phyloP scores from a whole-genome alignment of 441 rosid genomes.

The Kokia cookei region DNA sequence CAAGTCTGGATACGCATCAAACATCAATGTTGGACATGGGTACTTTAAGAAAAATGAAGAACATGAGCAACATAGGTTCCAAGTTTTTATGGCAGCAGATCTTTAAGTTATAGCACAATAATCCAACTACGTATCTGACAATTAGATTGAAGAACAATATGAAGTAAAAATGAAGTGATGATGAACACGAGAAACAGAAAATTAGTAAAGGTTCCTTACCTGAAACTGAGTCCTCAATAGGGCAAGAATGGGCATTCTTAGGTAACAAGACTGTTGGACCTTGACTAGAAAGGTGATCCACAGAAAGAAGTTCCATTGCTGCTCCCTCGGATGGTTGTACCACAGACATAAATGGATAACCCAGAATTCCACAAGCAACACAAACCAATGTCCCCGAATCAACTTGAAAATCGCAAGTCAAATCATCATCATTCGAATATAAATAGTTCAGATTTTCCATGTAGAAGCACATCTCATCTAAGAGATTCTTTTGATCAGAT shows the following conservation, averaged over 20 bases:
- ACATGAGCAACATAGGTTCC: neutral
- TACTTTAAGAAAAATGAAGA: neutral
- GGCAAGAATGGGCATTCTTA: conserved; percentile 10
- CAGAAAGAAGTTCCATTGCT: conserved; percentile 27
- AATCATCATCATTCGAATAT: conserved; percentile 63
- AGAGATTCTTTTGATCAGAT: conserved; percentile 37
- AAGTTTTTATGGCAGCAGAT: neutral
- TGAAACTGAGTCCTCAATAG: conserved; percentile 23
- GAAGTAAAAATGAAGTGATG: neutral
- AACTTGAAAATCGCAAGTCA: conserved; percentile 85
- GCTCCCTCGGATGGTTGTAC: conserved; percentile 69
- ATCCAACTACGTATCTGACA: neutral
- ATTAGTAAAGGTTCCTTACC: conserved; percentile 22
- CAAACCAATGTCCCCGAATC: conserved; percentile 86
- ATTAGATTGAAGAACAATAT: neutral
- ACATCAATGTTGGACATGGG: neutral
- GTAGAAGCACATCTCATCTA: conserved; percentile 78
- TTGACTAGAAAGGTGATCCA: conserved; percentile 20
- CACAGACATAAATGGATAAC: conserved; percentile 95
- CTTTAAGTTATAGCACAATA: neutral
- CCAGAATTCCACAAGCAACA: conserved; percentile 97
- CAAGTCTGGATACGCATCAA: neutral
- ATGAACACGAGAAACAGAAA: neutral
- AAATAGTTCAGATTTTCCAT: conserved; percentile 75
- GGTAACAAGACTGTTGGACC: conserved; percentile 14